Evolutionary conservation across 2,329 filamentous ascomycete species (phyloP).

Genomic region (Calonectria multiphialidica): DNA sequence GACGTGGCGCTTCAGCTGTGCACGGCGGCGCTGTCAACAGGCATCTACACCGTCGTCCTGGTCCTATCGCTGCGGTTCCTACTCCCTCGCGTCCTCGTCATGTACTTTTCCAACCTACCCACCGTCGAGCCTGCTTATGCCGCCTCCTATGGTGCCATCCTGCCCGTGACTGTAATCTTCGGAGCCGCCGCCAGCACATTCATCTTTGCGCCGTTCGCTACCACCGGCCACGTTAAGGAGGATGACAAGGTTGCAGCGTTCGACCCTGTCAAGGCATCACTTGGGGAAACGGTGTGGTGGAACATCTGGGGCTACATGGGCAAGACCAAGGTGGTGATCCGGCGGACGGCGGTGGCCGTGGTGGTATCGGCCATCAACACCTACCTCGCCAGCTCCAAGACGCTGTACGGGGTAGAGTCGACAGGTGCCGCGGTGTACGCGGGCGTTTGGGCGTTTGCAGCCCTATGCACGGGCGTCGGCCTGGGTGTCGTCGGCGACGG

Average conservation of each 20-base stretch:
- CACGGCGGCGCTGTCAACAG: constrained; percentile 76
- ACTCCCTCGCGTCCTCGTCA: constrained; percentile 78
- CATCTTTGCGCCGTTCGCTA: constrained; percentile 79
- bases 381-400: constrained; percentile 74
- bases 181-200: constrained; percentile 81
- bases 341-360: constrained; percentile 71
- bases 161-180: constrained; percentile 69
- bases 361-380: constrained; percentile 69
- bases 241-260: constrained; percentile 67
- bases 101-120: constrained; percentile 79
- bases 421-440: constrained; percentile 80
- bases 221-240: constrained; percentile 60
- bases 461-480: constrained; percentile 68
- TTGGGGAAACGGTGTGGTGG: constrained; percentile 77
- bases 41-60: constrained; percentile 81
- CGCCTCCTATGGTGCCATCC: constrained; percentile 69
- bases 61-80: constrained; percentile 77
- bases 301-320: constrained; percentile 79
- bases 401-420: constrained; percentile 77
- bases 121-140: constrained; percentile 77
- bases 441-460: constrained; percentile 78
- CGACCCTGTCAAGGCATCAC: constrained; percentile 72
- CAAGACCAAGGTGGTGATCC: constrained; percentile 73
- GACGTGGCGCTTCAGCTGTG: constrained; percentile 73
- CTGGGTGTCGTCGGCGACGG: constrained; percentile 63